Base-by-base conservation (phyloP, 495 filamentous ascomycete genomes). In the Ramalina intermedia region DNA sequence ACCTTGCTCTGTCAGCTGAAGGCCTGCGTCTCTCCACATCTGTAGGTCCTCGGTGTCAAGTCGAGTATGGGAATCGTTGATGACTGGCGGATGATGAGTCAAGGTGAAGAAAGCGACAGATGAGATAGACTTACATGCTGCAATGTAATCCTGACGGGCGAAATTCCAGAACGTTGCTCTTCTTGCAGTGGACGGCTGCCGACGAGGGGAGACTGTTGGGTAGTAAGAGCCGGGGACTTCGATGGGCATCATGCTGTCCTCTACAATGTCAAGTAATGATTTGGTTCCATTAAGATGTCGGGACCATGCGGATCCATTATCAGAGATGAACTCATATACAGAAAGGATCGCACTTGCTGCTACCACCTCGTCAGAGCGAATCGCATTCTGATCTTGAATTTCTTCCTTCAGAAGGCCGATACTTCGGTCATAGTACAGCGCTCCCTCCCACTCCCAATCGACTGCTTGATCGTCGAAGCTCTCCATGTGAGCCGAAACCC, bases 151-250 rank as follows among this genome's bases (percentile, higher is more conserved):
- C 56, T 81, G 78, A 36, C 77, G 65, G 17, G 77, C 79, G 58
- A 80, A 78, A 52, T 80, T 80, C 78, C 78, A 81, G 56, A 81
- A 81, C 1, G 72, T 77, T 6, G 77, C 78, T 55, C 60, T 69
- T 4, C 77, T 66, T 4, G 75, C 75, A 56, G 72, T 74, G 1
- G 73, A 76, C 1, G 73, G 65, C 16, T 66, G 61, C 5, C 61
- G 59, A 9, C 55, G 45, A 16, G 55, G 49, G 21, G 54, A 51
- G 1, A 52, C 29, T 33, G 29, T 33, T 33, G 29, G 48, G 7
- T 24, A 41, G 18, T 17, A 20, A 27, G 26, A 58, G 12, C 61
- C 62, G n/a, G 66, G 68, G 6, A 63, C 69, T 47, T 68, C 64
- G 6, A 76, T 59, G 4, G 74, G 75, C 66, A 78, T 74, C 69